Conservation (phyloP, 2,329 filamentous ascomycete genomes). For the Chrysoporthe austroafricana region DNA sequence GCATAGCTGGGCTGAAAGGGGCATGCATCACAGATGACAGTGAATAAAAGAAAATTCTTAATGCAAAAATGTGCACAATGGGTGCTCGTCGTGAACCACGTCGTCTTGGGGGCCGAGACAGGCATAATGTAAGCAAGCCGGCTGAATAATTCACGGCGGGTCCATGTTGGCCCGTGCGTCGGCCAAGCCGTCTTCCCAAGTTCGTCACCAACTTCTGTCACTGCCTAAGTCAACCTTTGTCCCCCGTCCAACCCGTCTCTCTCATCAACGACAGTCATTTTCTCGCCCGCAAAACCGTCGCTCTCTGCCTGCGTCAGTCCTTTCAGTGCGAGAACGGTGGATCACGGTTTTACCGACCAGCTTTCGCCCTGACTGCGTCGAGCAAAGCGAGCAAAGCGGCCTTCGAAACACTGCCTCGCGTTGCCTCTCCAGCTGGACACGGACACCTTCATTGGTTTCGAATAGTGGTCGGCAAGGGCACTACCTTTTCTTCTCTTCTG, state of each 20-base stretch:
- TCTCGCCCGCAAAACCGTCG: conserved; percentile 16
- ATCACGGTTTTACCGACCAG: conserved; percentile 23
- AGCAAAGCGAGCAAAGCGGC: conserved; percentile 25
- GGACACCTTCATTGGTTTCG: conserved; percentile 30
- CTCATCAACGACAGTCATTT: conserved; percentile 20
- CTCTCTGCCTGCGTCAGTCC: conserved; percentile 15
- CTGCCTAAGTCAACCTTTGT: conserved; percentile 9
- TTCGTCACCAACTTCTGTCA: conserved; percentile 2
- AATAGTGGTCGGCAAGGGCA: conserved; percentile 26
- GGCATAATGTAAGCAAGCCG: neutral
- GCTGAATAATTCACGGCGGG: conserved; percentile 11
- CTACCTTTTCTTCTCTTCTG: conserved; percentile 7
- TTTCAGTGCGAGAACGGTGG: conserved; percentile 22
- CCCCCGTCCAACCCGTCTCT: conserved; percentile 5
- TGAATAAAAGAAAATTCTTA: too few species aligned
- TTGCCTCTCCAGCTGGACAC: conserved; percentile 26
- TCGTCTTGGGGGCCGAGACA: neutral
- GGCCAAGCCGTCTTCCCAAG: conserved; percentile 4
- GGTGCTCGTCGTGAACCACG: too few species aligned
- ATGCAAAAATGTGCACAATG: too few species aligned
- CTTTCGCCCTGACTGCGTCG: conserved; percentile 25
- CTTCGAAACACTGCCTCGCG: conserved; percentile 15
- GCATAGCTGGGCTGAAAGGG: too few species aligned
- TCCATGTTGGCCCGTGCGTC: conserved; percentile 6
- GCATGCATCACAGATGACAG: too few species aligned